These are phyloP conservation scores for Penicillium subrubescens DNA, from an alignment of 495 filamentous ascomycete species.

Conservation along the genomic window DNA sequence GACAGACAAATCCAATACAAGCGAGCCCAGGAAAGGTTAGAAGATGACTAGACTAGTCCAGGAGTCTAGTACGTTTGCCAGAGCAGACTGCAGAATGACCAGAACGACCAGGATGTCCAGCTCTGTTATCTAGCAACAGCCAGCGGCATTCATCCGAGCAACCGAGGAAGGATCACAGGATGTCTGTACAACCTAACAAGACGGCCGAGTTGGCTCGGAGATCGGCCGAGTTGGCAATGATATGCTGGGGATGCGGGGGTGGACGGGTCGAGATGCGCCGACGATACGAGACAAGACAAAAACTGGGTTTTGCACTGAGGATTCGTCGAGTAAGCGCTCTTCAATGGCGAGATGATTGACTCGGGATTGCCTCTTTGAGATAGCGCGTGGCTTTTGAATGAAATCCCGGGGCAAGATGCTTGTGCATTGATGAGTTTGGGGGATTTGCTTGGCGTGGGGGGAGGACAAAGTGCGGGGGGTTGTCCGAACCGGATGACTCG, in stretches of 20 bases:
- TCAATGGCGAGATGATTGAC: neutral
- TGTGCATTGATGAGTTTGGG: neutral
- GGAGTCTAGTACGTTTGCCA: neutral
- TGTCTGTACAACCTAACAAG: neutral
- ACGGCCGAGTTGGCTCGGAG: conserved; percentile 29
- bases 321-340: neutral
- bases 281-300: conserved; percentile 3
- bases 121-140: conserved; percentile 10
- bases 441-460: neutral
- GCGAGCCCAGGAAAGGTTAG: neutral
- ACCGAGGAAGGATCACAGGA: conserved; percentile 23
- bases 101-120: neutral
- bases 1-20: neutral
- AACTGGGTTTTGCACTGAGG: neutral
- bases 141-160: conserved; percentile 26
- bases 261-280: conserved; percentile 2
- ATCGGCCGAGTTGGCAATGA: conserved; percentile 29
- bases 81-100: neutral
- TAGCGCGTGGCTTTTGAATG: neutral
- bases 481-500: neutral
- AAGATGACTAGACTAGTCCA: neutral
- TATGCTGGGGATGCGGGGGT: conserved; percentile 24
- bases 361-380: neutral
- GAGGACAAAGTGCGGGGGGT: neutral
- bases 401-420: neutral